Evolutionary conservation across 2,329 filamentous ascomycete genomes (phyloP).

Genomic region (Arthrobotrys megalospora): DNA sequence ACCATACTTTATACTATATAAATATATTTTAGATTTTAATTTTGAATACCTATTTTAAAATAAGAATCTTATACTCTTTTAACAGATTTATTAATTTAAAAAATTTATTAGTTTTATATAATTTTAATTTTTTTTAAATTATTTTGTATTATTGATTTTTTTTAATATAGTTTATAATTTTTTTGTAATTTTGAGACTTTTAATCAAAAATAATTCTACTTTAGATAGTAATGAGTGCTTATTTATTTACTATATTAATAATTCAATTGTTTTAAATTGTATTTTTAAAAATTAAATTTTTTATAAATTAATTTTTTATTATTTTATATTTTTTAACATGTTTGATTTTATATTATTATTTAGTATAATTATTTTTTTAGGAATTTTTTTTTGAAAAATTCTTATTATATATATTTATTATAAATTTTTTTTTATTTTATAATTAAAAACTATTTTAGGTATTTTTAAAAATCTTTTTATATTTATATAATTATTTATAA

Average conservation of each 20-base stretch:
- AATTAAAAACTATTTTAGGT: conserved; percentile 15
- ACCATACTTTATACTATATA: conserved; percentile 29
- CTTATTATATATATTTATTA: conserved; percentile 20
- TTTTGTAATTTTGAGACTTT: conserved; percentile 29
- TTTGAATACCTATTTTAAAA: conserved; percentile 39
- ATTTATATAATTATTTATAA: conserved; percentile 30
- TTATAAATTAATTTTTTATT: conserved; percentile 2
- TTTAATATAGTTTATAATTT: conserved; percentile 22
- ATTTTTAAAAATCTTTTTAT: conserved; percentile 26
- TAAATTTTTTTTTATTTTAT: not conserved
- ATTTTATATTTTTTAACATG: conserved; percentile 33
- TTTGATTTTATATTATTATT: conserved; percentile 25
- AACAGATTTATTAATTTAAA: conserved; percentile 24
- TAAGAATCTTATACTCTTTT: no score
- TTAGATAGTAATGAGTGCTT: not conserved
- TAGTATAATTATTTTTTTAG: conserved; percentile 13
- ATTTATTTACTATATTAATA: conserved; percentile 3
- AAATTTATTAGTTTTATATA: conserved; percentile 14
- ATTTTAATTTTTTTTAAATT: conserved; percentile 41
- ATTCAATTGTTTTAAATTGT: conserved; percentile 30
- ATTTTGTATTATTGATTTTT: conserved; percentile 26
- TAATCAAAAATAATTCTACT: conserved; percentile 25
- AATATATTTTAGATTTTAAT: conserved; percentile 17
- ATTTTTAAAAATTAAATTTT: not conserved
- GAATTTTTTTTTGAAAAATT: conserved; percentile 31